Evolutionary conservation across 169 alveolate species (phyloP), one percentile per base, ranked within the genome.

Genomic region (Eimeria tenella): DNA sequence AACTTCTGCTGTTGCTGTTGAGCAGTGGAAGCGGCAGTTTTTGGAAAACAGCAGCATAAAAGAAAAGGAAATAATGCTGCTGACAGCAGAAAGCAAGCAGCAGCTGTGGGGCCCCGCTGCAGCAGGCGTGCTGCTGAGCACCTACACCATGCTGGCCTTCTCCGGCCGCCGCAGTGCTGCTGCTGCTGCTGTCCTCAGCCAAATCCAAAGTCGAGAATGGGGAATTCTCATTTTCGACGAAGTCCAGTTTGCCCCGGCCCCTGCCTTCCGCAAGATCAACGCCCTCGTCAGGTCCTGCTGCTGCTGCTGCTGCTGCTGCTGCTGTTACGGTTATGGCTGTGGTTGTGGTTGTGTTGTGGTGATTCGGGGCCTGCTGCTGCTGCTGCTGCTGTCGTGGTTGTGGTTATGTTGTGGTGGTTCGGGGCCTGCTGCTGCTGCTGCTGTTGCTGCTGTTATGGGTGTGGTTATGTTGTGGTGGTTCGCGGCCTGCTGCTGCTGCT

Each of bases 221-320:
- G 99, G 99, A 2, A 96, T 99, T 65, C 95, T 99, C 88, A 98
- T 99, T 19, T 96, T 99, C 73, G 99, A 99, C 95, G 99, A 99
- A 96, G 99, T 99, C 23, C 99, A 99, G 93, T 98, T 98, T 86
- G 99, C 99, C 21, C 99, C 99, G 9, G 99, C 99, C 23, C 98
- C 99, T 10, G 98, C 99, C 65, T 99, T 99, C 96, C 96, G 99
- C 70, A 94, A 98, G 65, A 97, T 98, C 88, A 96, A 97, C 56
- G 97, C 96, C 53, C 97, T 95, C 65, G 98, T 98, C 60, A 97
- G 90, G 94, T 74, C 9, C 79, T 15, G 50, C 31, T 42, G 88
- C 68, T 52, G 68, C 70, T 11, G 21, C 13, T 79, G 68, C 50
- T 79, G 4, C 21, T 79, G 63, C 4, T 15, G 21, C 49, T 21